phyloP scores from a whole-genome alignment of 2,329 filamentous ascomycete species.

The Keithomyces neogunnii region DNA sequence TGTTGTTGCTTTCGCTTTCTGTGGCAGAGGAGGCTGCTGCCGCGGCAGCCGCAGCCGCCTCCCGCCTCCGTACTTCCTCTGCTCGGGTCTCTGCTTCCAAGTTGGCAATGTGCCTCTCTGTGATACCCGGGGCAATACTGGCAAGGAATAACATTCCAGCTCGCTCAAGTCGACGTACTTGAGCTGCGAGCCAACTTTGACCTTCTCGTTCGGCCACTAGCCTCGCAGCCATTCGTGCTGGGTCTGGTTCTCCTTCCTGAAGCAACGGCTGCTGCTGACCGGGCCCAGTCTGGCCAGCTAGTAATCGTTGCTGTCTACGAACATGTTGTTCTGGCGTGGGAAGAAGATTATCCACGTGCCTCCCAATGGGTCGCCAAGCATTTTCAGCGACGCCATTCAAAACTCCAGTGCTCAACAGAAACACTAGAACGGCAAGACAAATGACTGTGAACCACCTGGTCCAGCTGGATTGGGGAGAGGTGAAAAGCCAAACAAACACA shows the following conservation, averaged over 20 bases:
- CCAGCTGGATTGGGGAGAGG: conserved; percentile 49
- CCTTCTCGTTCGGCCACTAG: conserved; percentile 34
- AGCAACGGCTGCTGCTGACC: conserved; percentile 16
- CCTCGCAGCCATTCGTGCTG: conserved; percentile 44
- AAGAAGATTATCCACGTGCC: conserved; percentile 51
- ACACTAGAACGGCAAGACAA: conserved; percentile 43
- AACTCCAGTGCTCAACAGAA: conserved; percentile 51
- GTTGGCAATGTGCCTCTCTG: conserved; percentile 55
- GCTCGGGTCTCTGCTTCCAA: conserved; percentile 43
- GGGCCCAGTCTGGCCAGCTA: conserved; percentile 14
- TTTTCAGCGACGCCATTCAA: conserved; percentile 47
- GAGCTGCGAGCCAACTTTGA: conserved; percentile 25
- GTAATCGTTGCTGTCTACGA: conserved; percentile 10
- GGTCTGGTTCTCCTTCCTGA: conserved; percentile 29
- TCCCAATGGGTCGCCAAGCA: conserved; percentile 46
- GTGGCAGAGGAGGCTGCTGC: conserved; percentile 24
- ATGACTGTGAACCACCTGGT: conserved; percentile 49
- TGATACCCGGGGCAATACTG: conserved; percentile 57
- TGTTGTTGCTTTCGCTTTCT: conserved; percentile 12
- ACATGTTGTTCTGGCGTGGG: conserved; percentile 34
- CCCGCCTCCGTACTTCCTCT: conserved; percentile 32
- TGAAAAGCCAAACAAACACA: conserved; percentile 58
- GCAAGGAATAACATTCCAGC: conserved; percentile 55
- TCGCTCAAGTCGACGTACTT: conserved; percentile 47
- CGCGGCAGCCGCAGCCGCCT: conserved; percentile 32